phyloP scores from a whole-genome alignment of 139 green algal species.

The Ulvella scutata region DNA sequence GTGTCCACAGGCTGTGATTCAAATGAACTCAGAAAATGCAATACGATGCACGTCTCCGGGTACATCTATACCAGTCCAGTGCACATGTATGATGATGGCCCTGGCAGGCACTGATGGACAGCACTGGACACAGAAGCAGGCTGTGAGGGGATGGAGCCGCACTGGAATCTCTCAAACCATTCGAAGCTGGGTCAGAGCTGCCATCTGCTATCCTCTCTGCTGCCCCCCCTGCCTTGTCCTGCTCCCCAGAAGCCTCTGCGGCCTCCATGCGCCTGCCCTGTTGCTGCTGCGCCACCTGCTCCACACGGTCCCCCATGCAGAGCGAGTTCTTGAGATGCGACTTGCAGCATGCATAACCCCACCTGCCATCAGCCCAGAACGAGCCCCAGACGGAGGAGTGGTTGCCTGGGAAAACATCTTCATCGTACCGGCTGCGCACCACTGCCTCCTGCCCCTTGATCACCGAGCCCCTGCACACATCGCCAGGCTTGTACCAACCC shows the following conservation, averaged over 20 bases:
- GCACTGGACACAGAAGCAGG: too few relatives aligned
- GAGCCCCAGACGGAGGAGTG: conserved; percentile 91
- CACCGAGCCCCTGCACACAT: conserved; percentile 23
- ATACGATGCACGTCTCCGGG: neutral
- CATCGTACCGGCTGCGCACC: conserved; percentile 66
- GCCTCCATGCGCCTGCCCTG: neutral
- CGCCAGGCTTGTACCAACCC: neutral
- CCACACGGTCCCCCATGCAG: conserved; percentile 60
- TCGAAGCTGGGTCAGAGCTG: too few relatives aligned
- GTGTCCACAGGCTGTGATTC: neutral
- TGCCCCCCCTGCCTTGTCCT: conserved; percentile 11
- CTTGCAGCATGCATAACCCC: conserved; percentile 93
- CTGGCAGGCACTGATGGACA: too few relatives aligned
- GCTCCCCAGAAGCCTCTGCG: neutral
- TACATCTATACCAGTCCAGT: too few relatives aligned
- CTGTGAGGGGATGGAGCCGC: too few relatives aligned
- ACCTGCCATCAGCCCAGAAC: conserved; percentile 77
- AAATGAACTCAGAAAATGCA: neutral
- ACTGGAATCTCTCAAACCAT: too few relatives aligned
- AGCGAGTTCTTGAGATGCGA: conserved; percentile 74
- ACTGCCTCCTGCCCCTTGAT: conserved; percentile 46
- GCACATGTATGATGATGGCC: too few relatives aligned
- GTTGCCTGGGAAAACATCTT: conserved; percentile 89
- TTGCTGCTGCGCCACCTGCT: neutral
- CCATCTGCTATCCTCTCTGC: conserved; percentile 9